phyloP scores from a whole-genome alignment of 2,329 filamentous ascomycete species.

The Aspergillus fructus region DNA sequence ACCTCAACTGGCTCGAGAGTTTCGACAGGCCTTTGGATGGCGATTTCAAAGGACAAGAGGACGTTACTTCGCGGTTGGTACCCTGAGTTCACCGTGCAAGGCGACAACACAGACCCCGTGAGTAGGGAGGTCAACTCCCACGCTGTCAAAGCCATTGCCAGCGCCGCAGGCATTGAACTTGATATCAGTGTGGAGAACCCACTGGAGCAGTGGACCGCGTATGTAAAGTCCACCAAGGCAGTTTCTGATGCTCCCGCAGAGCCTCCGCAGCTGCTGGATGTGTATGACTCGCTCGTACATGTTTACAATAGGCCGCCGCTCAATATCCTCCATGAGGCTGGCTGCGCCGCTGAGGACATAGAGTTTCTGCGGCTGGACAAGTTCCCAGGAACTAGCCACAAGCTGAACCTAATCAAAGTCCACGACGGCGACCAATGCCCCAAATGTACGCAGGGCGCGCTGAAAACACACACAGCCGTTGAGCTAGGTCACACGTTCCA shows the following conservation, averaged over 20 bases:
- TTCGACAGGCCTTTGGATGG: constrained; percentile 41
- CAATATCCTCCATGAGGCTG: constrained; percentile 31
- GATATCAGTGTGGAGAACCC: constrained; percentile 69
- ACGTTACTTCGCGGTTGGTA: constrained; percentile 71
- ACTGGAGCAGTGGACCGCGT: constrained; percentile 52
- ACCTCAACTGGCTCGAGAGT: constrained; percentile 28
- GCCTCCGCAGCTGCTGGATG: constrained; percentile 36
- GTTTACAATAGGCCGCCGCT: constrained; percentile 41
- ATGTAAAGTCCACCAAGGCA: constrained; percentile 27
- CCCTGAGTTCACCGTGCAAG: constrained; percentile 46
- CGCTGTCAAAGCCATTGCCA: constrained; percentile 60
- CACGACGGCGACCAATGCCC: constrained; percentile 71
- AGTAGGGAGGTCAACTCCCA: constrained; percentile 54
- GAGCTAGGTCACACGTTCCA: constrained; percentile 96
- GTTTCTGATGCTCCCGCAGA: constrained; percentile 18
- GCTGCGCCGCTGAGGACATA: constrained; percentile 29
- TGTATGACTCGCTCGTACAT: constrained; percentile 43
- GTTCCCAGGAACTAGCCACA: constrained; percentile 41
- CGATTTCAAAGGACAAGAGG: constrained; percentile 56
- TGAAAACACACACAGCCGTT: constrained; percentile 71
- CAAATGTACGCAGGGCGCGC: constrained; percentile 61
- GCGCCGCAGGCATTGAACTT: constrained; percentile 60
- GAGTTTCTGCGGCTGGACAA: constrained; percentile 36
- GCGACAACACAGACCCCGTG: constrained; percentile 29
- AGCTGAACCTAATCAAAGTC: constrained; percentile 65